Conservation (phyloP, 805 yeast species). For the Lipomyces mesembrius region DNA sequence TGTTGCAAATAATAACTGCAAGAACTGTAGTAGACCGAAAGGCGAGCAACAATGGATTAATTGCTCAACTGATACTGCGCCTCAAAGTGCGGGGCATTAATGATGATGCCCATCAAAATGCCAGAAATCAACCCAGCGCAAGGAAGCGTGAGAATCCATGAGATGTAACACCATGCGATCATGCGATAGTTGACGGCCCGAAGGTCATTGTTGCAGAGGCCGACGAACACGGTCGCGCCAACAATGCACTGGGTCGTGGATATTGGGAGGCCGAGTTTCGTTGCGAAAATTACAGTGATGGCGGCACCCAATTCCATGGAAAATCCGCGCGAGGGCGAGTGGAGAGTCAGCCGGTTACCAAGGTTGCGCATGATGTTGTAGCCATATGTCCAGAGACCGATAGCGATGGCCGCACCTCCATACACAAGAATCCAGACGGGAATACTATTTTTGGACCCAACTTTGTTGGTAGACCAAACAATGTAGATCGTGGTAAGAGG, state of each 20-base stretch:
- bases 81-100: slow-evolving; percentile 61
- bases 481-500: slow-evolving; percentile 69
- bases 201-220: slow-evolving; percentile 67
- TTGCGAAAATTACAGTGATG: slow-evolving; percentile 72
- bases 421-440: slow-evolving; percentile 74
- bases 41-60: background rate
- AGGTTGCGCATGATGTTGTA: slow-evolving; percentile 70
- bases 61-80: slow-evolving; percentile 2
- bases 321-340: slow-evolving; percentile 80
- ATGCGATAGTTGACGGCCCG: slow-evolving; percentile 76
- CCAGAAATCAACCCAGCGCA: slow-evolving; percentile 76
- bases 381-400: slow-evolving; percentile 75
- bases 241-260: slow-evolving; percentile 81
- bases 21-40: too few species aligned
- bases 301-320: slow-evolving; percentile 80
- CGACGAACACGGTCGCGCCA: slow-evolving; percentile 78
- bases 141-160: slow-evolving; percentile 77
- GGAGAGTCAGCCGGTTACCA: slow-evolving; percentile 75
- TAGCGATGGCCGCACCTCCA: slow-evolving; percentile 67
- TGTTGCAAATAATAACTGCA: too few species aligned
- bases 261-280: slow-evolving; percentile 71
- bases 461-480: slow-evolving; percentile 60
- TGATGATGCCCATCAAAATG: slow-evolving; percentile 61
- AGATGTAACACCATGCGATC: slow-evolving; percentile 70
- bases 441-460: slow-evolving; percentile 56